Conservation (phyloP, 1,284 basidiomycete species). For the Cutaneotrichosporon curvatum region DNA sequence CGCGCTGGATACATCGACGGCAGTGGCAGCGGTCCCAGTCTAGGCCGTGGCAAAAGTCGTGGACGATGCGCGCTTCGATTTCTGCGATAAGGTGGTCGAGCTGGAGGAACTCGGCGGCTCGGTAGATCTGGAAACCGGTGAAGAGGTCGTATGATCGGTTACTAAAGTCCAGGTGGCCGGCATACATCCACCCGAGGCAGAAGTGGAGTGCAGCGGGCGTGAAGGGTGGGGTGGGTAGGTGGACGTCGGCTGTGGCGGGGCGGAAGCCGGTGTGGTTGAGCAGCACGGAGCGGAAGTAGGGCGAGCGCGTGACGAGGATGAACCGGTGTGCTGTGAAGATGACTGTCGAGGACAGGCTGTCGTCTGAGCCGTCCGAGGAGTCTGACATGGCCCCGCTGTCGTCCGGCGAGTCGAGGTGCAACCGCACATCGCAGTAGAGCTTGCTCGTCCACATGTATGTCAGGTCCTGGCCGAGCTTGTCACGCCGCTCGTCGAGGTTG, state of each 20-base stretch:
- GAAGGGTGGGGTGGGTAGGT: constrained; percentile 84
- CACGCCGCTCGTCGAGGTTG: constrained; percentile 56
- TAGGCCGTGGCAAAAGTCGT: constrained; percentile 81
- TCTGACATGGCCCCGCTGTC: constrained; percentile 7
- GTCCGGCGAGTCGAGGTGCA: constrained; percentile 55
- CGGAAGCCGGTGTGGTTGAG: constrained; percentile 38
- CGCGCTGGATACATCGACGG: constrained; percentile 66
- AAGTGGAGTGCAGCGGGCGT: constrained; percentile 92
- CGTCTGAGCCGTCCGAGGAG: constrained; percentile 31
- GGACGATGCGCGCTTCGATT: constrained; percentile 68
- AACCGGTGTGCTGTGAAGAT: constrained; percentile 89
- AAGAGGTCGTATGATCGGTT: constrained; percentile 86
- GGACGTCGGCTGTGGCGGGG: constrained; percentile 53
- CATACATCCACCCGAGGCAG: constrained; percentile 75
- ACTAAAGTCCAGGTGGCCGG: constrained; percentile 86
- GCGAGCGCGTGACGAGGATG: constrained; percentile 78
- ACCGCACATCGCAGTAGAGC: constrained; percentile 80
- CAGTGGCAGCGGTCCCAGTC: constrained; percentile 73
- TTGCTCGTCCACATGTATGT: constrained; percentile 94
- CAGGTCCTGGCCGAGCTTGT: constrained; percentile 78
- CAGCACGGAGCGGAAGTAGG: constrained; percentile 65
- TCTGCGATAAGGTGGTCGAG: constrained; percentile 70
- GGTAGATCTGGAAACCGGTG: constrained; percentile 83
- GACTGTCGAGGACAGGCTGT: constrained; percentile 50
- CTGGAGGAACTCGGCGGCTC: constrained; percentile 72